A percentile compares a stretch with the other conserved stretches of the same genome.
Evolutionary conservation across 169 alveolate genomes (phyloP).

Genomic region (Cryptosporidium viatorum): DNA sequence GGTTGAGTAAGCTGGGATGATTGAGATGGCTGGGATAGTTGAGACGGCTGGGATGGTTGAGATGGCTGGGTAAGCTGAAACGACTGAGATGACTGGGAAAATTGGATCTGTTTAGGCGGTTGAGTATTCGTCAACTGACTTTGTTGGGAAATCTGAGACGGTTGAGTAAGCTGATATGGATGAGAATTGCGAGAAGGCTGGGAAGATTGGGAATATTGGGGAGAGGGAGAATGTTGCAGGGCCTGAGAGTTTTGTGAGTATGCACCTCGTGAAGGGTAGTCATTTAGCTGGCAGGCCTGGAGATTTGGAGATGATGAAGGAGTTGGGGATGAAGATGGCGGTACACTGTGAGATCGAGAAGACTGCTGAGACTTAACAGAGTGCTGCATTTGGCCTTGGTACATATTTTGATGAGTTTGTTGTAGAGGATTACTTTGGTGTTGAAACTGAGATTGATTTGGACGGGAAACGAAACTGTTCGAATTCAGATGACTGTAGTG

Average conservation of each 20-base stretch:
- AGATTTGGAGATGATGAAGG: background rate
- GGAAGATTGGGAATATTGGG: slow-evolving; percentile 16
- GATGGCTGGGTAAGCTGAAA: background rate
- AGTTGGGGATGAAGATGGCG: slow-evolving; percentile 15
- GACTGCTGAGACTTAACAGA: background rate
- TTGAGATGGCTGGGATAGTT: background rate
- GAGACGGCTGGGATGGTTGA: background rate
- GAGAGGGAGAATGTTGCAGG: background rate
- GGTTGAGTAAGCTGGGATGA: background rate
- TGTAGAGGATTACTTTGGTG: background rate
- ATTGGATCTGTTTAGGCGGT: background rate
- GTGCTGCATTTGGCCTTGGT: background rate
- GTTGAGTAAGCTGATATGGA: background rate
- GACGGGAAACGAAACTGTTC: background rate
- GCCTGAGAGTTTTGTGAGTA: background rate
- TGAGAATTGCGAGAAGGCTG: background rate
- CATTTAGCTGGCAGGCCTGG: background rate
- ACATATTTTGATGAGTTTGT: background rate
- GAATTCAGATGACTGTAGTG: background rate
- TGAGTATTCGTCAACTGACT: background rate
- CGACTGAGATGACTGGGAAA: background rate
- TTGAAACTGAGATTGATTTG: background rate
- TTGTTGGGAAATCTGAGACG: background rate
- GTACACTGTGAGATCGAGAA: background rate
- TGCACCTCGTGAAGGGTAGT: background rate